phyloP scores from a whole-genome alignment of 306 rosid species.

The Macrotyloma uniflorum region DNA sequence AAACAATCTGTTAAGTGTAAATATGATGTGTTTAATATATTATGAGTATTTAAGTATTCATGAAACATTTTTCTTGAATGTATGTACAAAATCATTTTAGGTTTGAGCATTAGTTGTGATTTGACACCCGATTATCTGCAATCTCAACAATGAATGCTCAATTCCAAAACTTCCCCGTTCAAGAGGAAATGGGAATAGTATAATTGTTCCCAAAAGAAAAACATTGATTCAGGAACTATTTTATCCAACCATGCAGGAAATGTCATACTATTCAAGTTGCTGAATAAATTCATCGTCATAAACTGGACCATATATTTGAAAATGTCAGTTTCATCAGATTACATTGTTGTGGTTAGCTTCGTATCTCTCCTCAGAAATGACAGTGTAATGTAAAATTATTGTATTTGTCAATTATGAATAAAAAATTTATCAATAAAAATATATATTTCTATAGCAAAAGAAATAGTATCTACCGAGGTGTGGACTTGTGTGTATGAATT shows the following conservation, averaged over 20 bases:
- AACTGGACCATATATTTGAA: background rate
- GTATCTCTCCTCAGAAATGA: background rate
- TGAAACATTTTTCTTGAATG: too few relatives aligned
- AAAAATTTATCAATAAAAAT: background rate
- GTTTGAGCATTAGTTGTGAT: too few relatives aligned
- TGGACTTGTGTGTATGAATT: too few relatives aligned
- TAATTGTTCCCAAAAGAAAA: background rate
- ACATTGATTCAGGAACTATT: background rate
- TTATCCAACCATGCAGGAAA: background rate
- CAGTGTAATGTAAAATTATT: background rate
- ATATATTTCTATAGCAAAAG: background rate
- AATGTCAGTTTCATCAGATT: background rate
- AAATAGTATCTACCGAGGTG: background rate
- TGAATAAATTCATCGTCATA: too few relatives aligned
- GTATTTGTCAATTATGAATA: background rate
- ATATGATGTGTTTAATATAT: too few relatives aligned
- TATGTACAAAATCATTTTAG: too few relatives aligned
- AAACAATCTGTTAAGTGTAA: too few relatives aligned
- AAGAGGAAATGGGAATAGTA: background rate
- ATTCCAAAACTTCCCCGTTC: too few relatives aligned
- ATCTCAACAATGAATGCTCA: too few relatives aligned
- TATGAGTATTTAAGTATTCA: too few relatives aligned
- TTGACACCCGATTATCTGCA: too few relatives aligned
- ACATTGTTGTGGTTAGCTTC: background rate
- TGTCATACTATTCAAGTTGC: too few relatives aligned